Evolutionary conservation across 495 filamentous ascomycete genomes (phyloP).

Genomic region (Penicillium diatomitis): DNA sequence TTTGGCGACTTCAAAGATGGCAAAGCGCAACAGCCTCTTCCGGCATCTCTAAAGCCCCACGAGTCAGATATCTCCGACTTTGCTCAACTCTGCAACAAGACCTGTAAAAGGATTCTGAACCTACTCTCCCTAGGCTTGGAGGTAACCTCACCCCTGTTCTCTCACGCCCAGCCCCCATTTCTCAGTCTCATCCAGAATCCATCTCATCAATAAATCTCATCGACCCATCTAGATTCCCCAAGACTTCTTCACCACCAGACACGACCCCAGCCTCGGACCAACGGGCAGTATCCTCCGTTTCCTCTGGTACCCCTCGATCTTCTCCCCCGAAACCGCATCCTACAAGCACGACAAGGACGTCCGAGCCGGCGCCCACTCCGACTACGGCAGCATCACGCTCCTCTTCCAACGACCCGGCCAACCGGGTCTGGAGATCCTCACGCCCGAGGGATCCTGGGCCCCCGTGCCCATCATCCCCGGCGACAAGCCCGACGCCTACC

Average conservation of each 20-base stretch:
- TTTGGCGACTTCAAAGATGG: slow-evolving; percentile 66
- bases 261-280: slow-evolving; percentile 47
- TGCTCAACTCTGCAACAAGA: slow-evolving; percentile 55
- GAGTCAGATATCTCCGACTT: slow-evolving; percentile 57
- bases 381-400: slow-evolving; percentile 59
- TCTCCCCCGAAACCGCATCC: slow-evolving; percentile 23
- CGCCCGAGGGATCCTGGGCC: slow-evolving; percentile 38
- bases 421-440: slow-evolving; percentile 78
- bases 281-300: slow-evolving; percentile 75
- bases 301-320: slow-evolving; percentile 64
- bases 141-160: slow-evolving; percentile 21
- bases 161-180: background rate
- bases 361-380: slow-evolving; percentile 59
- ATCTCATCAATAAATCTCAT: background rate
- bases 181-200: slow-evolving; percentile 4
- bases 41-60: slow-evolving; percentile 49
- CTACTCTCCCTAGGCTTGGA: slow-evolving; percentile 70
- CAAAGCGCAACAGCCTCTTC: slow-evolving; percentile 75
- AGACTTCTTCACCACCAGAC: slow-evolving; percentile 68
- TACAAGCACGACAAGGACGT: slow-evolving; percentile 47
- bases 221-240: slow-evolving; percentile 28
- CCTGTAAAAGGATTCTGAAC: slow-evolving; percentile 62
- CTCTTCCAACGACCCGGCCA: slow-evolving; percentile 75
- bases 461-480: slow-evolving; percentile 37
- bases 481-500: slow-evolving; percentile 28